phyloP scores from a whole-genome alignment of 2,329 filamentous ascomycete species.

The Penicillium palitans region DNA sequence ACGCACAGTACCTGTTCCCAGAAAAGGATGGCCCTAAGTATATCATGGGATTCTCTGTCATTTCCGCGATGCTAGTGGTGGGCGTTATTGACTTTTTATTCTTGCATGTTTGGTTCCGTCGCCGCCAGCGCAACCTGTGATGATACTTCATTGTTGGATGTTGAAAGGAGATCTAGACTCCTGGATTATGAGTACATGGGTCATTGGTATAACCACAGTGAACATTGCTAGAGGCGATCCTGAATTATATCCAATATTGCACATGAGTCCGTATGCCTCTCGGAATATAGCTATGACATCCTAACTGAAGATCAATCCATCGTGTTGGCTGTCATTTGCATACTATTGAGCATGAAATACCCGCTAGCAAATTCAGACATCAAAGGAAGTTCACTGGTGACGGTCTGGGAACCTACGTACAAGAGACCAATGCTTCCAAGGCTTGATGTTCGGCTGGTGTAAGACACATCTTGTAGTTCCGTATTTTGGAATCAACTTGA shows the following conservation, averaged over 20 bases:
- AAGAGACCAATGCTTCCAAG: background rate
- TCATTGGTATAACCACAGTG: background rate
- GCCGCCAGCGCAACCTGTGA: background rate
- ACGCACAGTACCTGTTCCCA: conserved; percentile 52
- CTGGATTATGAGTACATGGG: background rate
- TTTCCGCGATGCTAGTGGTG: conserved; percentile 35
- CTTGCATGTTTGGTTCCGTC: conserved; percentile 30
- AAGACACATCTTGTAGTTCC: background rate
- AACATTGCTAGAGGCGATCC: background rate
- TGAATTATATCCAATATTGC: background rate
- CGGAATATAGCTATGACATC: background rate
- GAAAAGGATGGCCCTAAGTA: conserved; percentile 52
- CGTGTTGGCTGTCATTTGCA: background rate
- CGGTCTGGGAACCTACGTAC: background rate
- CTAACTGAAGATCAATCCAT: background rate
- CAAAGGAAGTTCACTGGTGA: background rate
- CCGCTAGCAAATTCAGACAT: background rate
- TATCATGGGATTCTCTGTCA: conserved; percentile 46
- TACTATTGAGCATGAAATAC: background rate
- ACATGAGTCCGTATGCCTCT: background rate
- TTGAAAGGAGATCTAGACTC: conserved; percentile 37
- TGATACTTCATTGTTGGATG: background rate
- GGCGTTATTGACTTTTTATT: conserved; percentile 31
- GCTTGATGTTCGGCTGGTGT: background rate
- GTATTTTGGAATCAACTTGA: background rate